Conservation (phyloP, 805 yeast genomes). For the Teunomyces panamensis region DNA sequence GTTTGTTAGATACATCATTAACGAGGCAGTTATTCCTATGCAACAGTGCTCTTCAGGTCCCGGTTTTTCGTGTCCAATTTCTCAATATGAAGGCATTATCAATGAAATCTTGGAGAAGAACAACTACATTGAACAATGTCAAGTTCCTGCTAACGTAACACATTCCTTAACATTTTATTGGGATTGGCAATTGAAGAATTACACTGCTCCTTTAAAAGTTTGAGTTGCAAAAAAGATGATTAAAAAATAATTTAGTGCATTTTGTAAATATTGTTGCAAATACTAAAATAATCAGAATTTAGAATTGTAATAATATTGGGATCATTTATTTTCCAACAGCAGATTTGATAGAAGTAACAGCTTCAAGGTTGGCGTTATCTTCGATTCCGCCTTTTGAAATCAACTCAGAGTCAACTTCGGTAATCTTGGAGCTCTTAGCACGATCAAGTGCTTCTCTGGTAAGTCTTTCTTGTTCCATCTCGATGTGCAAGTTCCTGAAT, state of each 20-base stretch:
- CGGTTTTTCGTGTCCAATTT: slow-evolving; percentile 41
- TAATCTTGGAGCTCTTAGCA: not conserved
- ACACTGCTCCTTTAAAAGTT: slow-evolving; percentile 18
- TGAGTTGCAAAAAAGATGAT: not conserved
- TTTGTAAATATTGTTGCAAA: not conserved
- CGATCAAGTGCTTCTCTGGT: slow-evolving; percentile 19
- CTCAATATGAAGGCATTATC: slow-evolving; percentile 30
- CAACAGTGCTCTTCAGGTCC: slow-evolving; percentile 36
- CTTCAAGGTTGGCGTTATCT: slow-evolving; percentile 20
- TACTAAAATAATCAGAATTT: too few relatives aligned
- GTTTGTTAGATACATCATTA: slow-evolving; percentile 38
- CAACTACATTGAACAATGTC: slow-evolving; percentile 28
- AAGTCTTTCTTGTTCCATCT: slow-evolving; percentile 36
- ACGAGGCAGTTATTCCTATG: slow-evolving; percentile 40
- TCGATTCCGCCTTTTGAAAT: slow-evolving; percentile 16
- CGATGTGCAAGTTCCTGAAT: slow-evolving; percentile 39
- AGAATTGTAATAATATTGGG: not conserved
- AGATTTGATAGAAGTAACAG: slow-evolving; percentile 28
- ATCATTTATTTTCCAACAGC: slow-evolving; percentile 24
- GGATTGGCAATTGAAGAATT: slow-evolving; percentile 30
- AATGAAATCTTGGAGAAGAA: slow-evolving; percentile 23
- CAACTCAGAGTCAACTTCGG: not conserved
- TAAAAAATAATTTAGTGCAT: not conserved
- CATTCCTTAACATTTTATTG: slow-evolving; percentile 36
- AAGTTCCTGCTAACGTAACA: slow-evolving; percentile 19